Conservation (phyloP, 371 early-diverging fungal species). For the Lichtheimia ramosa region DNA sequence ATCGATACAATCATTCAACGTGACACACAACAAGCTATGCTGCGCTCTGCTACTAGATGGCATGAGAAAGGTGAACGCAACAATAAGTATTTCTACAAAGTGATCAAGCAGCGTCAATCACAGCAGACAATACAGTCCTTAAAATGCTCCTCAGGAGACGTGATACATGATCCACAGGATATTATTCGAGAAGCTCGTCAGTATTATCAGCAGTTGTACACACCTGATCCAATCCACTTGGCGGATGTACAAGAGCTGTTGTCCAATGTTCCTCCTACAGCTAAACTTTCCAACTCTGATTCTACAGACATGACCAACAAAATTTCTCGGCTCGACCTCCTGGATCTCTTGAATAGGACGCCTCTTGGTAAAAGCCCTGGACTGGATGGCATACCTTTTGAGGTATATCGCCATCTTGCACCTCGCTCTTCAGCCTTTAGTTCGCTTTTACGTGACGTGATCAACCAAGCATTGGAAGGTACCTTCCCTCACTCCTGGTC, state of each 20-base stretch:
- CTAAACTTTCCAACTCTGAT: not conserved
- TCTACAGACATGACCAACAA: not conserved
- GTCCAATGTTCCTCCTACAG: too few species aligned
- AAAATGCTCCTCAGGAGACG: too few species aligned
- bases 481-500: not conserved
- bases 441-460: not conserved
- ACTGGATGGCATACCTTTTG: slow-evolving; percentile 12
- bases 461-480: not conserved
- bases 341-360: too few species aligned
- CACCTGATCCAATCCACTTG: too few species aligned
- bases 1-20: not conserved
- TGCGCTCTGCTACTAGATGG: slow-evolving; percentile 7
- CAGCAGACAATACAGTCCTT: slow-evolving; percentile 12
- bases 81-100: slow-evolving; percentile 25
- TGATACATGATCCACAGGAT: not conserved
- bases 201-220: too few species aligned
- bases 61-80: slow-evolving; percentile 28
- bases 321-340: too few species aligned
- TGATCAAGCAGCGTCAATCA: slow-evolving; percentile 9
- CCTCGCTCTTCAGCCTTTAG: too few species aligned
- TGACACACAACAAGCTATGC: not conserved
- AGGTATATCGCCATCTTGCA: not conserved
- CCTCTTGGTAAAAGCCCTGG: slow-evolving; percentile 6
- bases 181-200: not conserved
- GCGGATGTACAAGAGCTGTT: too few species aligned